Conservation (phyloP, 306 rosid species). For the Citrullus amarus region DNA sequence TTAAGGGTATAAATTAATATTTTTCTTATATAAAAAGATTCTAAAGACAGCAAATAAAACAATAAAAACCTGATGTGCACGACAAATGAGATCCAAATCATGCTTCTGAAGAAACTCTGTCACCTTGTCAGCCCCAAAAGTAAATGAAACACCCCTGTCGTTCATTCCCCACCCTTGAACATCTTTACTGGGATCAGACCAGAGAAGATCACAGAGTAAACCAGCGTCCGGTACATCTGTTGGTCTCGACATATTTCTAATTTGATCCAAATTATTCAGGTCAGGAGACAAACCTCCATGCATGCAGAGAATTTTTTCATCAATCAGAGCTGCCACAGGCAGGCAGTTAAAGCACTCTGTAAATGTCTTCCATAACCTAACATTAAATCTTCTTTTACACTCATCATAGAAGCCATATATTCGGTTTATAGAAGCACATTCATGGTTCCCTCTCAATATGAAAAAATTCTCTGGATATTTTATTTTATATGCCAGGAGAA, state of each 20-base stretch:
- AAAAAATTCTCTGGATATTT: slow-evolving; percentile 84
- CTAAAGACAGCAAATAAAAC: not conserved
- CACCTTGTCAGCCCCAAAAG: slow-evolving; percentile 83
- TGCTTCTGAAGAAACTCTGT: slow-evolving; percentile 73
- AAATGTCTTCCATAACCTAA: slow-evolving; percentile 77
- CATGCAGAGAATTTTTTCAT: slow-evolving; percentile 91
- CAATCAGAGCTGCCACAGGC: slow-evolving; percentile 91
- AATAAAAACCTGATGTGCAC: slow-evolving; percentile 86
- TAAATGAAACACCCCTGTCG: slow-evolving; percentile 91
- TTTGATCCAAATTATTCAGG: slow-evolving; percentile 60
- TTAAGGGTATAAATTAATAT: no score
- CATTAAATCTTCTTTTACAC: slow-evolving; percentile 88
- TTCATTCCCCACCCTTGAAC: slow-evolving; percentile 85
- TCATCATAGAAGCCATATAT: slow-evolving; percentile 97
- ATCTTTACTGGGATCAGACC: slow-evolving; percentile 94
- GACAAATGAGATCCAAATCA: slow-evolving; percentile 92
- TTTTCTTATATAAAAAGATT: no score
- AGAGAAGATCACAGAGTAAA: slow-evolving; percentile 90
- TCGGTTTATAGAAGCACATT: slow-evolving; percentile 92
- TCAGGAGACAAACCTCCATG: slow-evolving; percentile 97
- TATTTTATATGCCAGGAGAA: slow-evolving; percentile 82
- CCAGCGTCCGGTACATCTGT: slow-evolving; percentile 91
- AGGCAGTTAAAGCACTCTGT: slow-evolving; percentile 89
- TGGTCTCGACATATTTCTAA: slow-evolving; percentile 63
- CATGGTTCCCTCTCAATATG: slow-evolving; percentile 90